Evolutionary conservation across 2,329 filamentous ascomycete species (phyloP).

Genomic region (Shiraia bambusicola): DNA sequence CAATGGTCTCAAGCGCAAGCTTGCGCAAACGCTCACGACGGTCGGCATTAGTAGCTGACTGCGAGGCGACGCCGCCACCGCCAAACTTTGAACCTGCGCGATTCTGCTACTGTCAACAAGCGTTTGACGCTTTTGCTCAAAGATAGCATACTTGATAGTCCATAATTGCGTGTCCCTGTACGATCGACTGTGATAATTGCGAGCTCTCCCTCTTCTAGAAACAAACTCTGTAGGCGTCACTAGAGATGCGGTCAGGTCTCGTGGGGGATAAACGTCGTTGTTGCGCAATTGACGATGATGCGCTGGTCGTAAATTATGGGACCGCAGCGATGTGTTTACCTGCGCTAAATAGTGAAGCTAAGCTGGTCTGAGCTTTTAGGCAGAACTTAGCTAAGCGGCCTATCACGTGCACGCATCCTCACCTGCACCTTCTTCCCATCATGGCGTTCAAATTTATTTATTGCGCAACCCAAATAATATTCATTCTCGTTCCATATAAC

Average conservation of each 20-base stretch:
- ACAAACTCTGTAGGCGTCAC: background rate
- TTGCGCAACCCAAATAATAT: too few species aligned
- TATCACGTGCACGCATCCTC: slow-evolving; percentile 10
- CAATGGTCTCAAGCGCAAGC: slow-evolving; percentile 97
- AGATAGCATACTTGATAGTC: slow-evolving; percentile 51
- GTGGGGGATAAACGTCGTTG: too few species aligned
- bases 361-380: slow-evolving; percentile 11
- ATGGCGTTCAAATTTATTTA: too few species aligned
- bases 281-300: slow-evolving; percentile 12
- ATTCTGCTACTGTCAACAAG: slow-evolving; percentile 59
- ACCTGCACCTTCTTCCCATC: slow-evolving; percentile 4
- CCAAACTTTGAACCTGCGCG: slow-evolving; percentile 97
- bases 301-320: slow-evolving; percentile 22
- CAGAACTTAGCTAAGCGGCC: slow-evolving; percentile 7
- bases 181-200: slow-evolving; percentile 1
- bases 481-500: too few species aligned
- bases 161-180: slow-evolving; percentile 38
- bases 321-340: slow-evolving; percentile 10
- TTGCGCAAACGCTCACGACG: slow-evolving; percentile 95
- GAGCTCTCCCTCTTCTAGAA: slow-evolving; percentile 1
- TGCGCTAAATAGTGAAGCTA: slow-evolving; percentile 4
- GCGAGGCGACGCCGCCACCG: slow-evolving; percentile 92
- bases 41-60: slow-evolving; percentile 92
- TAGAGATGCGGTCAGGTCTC: background rate
- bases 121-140: slow-evolving; percentile 4